Conservation (phyloP, 2,329 filamentous ascomycete genomes). For the Neurospora sp. region DNA sequence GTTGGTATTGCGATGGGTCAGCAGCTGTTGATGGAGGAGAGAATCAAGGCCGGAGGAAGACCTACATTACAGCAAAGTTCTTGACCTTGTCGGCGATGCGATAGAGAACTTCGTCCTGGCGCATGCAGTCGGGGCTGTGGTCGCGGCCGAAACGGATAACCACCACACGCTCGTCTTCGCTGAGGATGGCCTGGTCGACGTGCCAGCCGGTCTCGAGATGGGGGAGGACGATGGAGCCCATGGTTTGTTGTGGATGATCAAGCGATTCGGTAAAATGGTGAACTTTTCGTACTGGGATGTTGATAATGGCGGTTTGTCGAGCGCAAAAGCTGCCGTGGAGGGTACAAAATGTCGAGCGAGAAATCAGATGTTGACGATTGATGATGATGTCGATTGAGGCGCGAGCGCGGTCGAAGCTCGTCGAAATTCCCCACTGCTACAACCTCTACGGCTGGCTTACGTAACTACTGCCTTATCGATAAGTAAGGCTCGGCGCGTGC, state of each 20-base stretch:
- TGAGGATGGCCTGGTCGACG: constrained; percentile 70
- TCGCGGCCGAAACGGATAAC: constrained; percentile 91
- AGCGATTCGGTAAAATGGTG: neutral
- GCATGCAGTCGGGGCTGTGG: constrained; percentile 64
- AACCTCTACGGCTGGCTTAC: neutral
- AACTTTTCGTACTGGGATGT: neutral
- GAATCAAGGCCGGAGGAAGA: constrained; percentile 62
- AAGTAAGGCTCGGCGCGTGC: neutral
- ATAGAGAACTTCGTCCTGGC: constrained; percentile 86
- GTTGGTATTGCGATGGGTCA: constrained; percentile 14
- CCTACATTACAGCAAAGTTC: constrained; percentile 86
- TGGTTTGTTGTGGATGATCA: constrained; percentile 15
- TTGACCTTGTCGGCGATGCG: constrained; percentile 88
- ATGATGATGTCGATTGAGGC: neutral
- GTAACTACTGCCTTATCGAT: neutral
- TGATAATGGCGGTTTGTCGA: accelerated
- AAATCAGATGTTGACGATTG: neutral
- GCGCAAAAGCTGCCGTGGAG: neutral
- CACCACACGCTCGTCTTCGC: constrained; percentile 82
- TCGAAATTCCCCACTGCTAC: neutral
- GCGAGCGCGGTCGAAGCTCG: neutral
- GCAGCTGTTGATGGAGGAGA: constrained; percentile 74
- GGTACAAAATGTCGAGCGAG: neutral
- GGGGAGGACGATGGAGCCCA: constrained; percentile 83
- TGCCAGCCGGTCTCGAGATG: constrained; percentile 93